phyloP scores from a whole-genome alignment of 306 rosid genomes.

The Vigna trinervia region DNA sequence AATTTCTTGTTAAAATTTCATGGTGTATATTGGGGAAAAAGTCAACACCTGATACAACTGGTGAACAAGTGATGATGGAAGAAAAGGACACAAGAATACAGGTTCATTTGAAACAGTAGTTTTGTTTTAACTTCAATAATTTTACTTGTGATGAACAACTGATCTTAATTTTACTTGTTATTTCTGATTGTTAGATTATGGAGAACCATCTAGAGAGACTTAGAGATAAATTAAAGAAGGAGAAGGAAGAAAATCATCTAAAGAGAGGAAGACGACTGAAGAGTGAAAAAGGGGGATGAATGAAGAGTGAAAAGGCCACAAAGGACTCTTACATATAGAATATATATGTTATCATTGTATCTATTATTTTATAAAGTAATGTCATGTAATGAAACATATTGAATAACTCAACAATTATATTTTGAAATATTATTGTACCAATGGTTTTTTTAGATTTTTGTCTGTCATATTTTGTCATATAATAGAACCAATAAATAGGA shows the following conservation, averaged over 20 bases:
- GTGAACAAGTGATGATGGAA: conserved; percentile 87
- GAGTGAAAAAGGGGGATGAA: too few species aligned
- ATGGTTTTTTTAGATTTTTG: too few species aligned
- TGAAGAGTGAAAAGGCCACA: conserved; percentile 76
- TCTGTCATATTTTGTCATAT: too few species aligned
- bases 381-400: too few species aligned
- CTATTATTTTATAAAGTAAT: too few species aligned
- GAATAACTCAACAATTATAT: too few species aligned
- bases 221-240: conserved; percentile 71
- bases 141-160: neutral
- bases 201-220: conserved; percentile 69
- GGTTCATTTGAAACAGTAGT: conserved; percentile 52
- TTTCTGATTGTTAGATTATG: conserved; percentile 60
- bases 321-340: conserved; percentile 55
- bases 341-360: too few species aligned
- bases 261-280: conserved; percentile 59
- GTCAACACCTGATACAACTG: conserved; percentile 62
- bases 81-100: conserved; percentile 90
- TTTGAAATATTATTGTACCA: too few species aligned
- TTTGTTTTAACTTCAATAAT: neutral
- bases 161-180: conserved; percentile 18
- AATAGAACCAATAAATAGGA: too few species aligned
- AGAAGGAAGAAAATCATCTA: conserved; percentile 61
- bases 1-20: conserved; percentile 11
- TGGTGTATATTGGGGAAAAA: conserved; percentile 58